Percentiles rank a stretch among this genome's conserved stretches.
phyloP scores from a whole-genome alignment of 257 asterid genomes.

The Nicotiana tomentosiformis region DNA sequence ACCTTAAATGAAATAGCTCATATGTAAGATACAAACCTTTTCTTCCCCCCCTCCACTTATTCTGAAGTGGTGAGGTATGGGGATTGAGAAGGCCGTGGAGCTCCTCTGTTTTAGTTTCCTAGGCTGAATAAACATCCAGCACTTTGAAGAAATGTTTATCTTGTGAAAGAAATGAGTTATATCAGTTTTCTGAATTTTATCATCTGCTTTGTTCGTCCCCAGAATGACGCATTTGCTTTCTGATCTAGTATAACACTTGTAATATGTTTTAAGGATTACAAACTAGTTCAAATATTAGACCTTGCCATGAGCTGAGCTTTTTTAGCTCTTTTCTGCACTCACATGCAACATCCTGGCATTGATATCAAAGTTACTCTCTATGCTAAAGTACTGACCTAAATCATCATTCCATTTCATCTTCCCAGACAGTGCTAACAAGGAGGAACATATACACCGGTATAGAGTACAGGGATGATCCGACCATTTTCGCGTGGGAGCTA shows the following conservation, averaged over 20 bases:
- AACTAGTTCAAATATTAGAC: not conserved
- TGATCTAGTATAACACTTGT: not conserved
- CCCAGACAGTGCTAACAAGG: slow-evolving; percentile 87
- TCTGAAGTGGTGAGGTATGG: not conserved
- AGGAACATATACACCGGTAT: slow-evolving; percentile 78
- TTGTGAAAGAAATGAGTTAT: not conserved
- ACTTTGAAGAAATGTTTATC: not conserved
- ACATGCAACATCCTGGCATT: not conserved
- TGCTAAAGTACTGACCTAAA: not conserved
- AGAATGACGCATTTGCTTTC: not conserved
- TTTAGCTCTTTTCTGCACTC: not conserved
- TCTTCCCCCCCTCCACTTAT: not conserved
- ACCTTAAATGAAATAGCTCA: not conserved
- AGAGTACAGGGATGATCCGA: slow-evolving; percentile 85
- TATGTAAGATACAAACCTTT: too few relatives aligned
- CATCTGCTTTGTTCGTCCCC: not conserved
- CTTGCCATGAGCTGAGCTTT: not conserved
- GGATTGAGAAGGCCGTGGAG: not conserved
- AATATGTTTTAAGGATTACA: not conserved
- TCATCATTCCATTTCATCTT: slow-evolving; percentile 6
- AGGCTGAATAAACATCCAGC: not conserved
- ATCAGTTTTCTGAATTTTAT: not conserved
- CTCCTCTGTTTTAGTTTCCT: not conserved
- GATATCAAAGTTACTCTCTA: not conserved
- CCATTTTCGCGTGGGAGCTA: slow-evolving; percentile 93